These are phyloP conservation scores for Vigna nakashimae DNA, from an alignment of 306 rosid species.

Conservation along the genomic window DNA sequence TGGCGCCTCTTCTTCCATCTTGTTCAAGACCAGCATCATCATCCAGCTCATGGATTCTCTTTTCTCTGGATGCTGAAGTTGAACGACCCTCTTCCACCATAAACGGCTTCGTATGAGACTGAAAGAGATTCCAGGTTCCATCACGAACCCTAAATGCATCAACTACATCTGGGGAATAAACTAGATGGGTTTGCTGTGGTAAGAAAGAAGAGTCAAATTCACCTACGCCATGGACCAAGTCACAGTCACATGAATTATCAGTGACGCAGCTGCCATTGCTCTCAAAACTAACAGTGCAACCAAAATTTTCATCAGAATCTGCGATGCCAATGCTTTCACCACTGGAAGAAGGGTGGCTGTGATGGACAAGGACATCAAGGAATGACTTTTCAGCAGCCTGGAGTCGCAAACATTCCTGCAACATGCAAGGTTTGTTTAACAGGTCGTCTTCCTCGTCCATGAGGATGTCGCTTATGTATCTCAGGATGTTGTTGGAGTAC, in stretches of 20 bases:
- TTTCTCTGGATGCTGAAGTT: constrained; percentile 34
- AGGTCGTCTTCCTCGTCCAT: constrained; percentile 82
- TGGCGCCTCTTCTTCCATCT: constrained; percentile 54
- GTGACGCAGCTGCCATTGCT: constrained; percentile 46
- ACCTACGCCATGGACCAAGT: constrained; percentile 33
- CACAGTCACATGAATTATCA: constrained; percentile 44
- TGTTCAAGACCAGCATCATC: constrained; percentile 38
- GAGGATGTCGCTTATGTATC: constrained; percentile 75
- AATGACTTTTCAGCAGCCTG: constrained; percentile 88
- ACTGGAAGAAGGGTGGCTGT: neutral
- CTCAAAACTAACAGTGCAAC: constrained; percentile 36
- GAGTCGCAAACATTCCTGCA: constrained; percentile 77
- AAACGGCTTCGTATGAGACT: neutral
- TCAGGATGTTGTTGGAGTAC: constrained; percentile 57
- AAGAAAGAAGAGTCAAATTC: constrained; percentile 37
- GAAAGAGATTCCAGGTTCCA: constrained; percentile 41
- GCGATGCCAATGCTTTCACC: constrained; percentile 35
- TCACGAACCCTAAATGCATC: constrained; percentile 28
- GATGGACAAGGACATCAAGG: constrained; percentile 62
- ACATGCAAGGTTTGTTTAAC: constrained; percentile 75
- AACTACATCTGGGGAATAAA: constrained; percentile 36
- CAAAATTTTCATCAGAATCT: constrained; percentile 43
- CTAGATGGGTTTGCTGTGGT: constrained; percentile 29
- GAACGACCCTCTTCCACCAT: constrained; percentile 23
- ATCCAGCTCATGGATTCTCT: constrained; percentile 45